A percentile compares a stretch with the other conserved stretches of the same genome.
Conservation (phyloP, 2,329 filamentous ascomycete species). For the Alternaria solani region DNA sequence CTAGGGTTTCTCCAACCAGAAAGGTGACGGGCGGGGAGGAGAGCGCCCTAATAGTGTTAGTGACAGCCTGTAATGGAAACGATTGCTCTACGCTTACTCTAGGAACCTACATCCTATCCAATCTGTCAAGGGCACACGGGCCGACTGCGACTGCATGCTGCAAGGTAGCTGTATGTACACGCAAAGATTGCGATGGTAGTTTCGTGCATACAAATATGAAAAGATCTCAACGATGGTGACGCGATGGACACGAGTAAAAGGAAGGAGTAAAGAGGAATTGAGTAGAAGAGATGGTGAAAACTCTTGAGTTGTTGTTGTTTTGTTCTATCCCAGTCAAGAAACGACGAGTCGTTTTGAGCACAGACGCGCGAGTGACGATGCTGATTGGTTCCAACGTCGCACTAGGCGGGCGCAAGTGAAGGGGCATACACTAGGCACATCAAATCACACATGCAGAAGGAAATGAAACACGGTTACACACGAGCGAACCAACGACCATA, state of each 20-base stretch:
- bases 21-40: too few species aligned
- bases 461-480: too few species aligned
- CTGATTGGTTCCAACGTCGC: background rate
- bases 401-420: background rate
- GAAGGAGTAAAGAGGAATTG: background rate
- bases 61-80: background rate
- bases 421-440: fast-evolving
- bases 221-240: background rate
- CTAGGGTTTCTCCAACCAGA: too few species aligned
- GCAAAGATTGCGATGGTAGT: too few species aligned
- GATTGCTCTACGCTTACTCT: background rate
- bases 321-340: background rate
- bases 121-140: too few species aligned
- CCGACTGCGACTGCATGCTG: background rate
- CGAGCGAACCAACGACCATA: too few species aligned
- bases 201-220: fast-evolving
- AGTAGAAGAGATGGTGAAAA: background rate
- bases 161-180: too few species aligned
- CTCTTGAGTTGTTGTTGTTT: background rate
- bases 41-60: too few species aligned
- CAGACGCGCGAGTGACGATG: fast-evolving
- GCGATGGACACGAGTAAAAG: background rate
- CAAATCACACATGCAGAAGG: too few species aligned
- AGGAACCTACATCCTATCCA: background rate
- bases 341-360: background rate